Evolutionary conservation across 306 rosid species (phyloP), one percentile per base, ranked within the genome.

Genomic region (Mucuna pruriens): DNA sequence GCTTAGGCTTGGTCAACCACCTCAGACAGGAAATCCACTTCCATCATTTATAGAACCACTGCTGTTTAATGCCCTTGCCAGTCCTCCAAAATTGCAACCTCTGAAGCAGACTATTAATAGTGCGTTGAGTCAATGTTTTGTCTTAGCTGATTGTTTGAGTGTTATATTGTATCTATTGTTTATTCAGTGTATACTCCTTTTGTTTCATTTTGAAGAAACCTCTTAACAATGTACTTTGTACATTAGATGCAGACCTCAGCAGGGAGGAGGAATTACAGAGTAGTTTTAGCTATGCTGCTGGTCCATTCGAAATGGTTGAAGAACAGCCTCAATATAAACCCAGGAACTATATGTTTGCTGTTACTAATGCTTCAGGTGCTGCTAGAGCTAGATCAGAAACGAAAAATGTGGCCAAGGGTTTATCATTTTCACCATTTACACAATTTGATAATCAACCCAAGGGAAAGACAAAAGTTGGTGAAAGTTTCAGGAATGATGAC

Each of bases 1-100:
- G 80, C 83, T 88, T 74, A 86, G 85, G 84, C 93, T 89, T 77
- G 96, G 93, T 75, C 93, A 91, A 76, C 86, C 89, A 61, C 80
- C 82, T 71, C 85, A 85, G 64, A 78, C 77, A 29, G 86, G 88
- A 84, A 79, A 74, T 75, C 70, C 84, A 79, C 82, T 83, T 83
- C 48, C 61, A 23, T 71, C 91, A 19, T 64, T 85, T 60, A 25
- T 39, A 39, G 90, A 89, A 76, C 82, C 88, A 57, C 88, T 78
- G 17, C 75, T 57, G 49, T 74, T 85, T 80, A 83, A 74, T 73
- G 71, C 88, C 23, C 74, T 45, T 68, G 83, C 39, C 74, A 75
- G 85, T 84, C 87, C 89, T 38, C 76, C 84, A 23, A 89, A 88
- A 71, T 74, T 66, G 38, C 78, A 73, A 73, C 75, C 73, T 66